Base-by-base conservation (phyloP, 768 basidiomycete species). In the Pisolithus marmoratus region DNA sequence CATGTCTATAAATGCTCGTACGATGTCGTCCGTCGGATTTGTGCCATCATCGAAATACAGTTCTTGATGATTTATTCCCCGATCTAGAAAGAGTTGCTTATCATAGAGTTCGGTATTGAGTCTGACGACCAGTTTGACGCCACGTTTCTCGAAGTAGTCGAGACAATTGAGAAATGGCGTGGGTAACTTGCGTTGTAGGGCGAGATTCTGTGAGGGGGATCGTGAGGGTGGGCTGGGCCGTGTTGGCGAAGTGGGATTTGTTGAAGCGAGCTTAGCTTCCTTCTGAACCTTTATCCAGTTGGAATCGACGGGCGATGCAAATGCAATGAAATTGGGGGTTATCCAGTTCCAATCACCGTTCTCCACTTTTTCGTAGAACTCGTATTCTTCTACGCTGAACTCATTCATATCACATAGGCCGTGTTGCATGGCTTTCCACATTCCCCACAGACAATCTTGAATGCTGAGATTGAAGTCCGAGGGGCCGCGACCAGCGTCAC, bases 31-130 rank as follows among this genome's bases (percentile, higher is more conserved):
- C 0, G 93, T 87, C 5, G 95, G 95, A 68, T 98, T 98, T 22
- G 94, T 96, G 20, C 96, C 96, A 66, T 99, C 96, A 68, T 97
- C 94, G 59, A 96, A 98, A 69, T 95, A 97, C 56, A 97, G 79
- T 59, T 95, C 93, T 71, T 87, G 77, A 64, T 96, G 91, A 59
- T 85, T 84, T 63, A 95, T 88, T 11, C 91, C 92, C 44, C 81
- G 83, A 60, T 90, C 88, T 60, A 84, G 65, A 71, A 96, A 97
- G 11, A 87, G 78, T 49, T 76, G 71, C 51, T 81, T 78, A 67
- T 95, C 93, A 68, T 94, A 99, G 19, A 98, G 76, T 58, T 91
- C 81, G 53, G 94, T 94, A 67, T 99, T 99, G 27, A 97, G 71
- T 52, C 96, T 87, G 51, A 99, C 85, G 43, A 99, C 94, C 23